phyloP scores from a whole-genome alignment of 345 rosid species.

The Leavenworthia alabamica region DNA sequence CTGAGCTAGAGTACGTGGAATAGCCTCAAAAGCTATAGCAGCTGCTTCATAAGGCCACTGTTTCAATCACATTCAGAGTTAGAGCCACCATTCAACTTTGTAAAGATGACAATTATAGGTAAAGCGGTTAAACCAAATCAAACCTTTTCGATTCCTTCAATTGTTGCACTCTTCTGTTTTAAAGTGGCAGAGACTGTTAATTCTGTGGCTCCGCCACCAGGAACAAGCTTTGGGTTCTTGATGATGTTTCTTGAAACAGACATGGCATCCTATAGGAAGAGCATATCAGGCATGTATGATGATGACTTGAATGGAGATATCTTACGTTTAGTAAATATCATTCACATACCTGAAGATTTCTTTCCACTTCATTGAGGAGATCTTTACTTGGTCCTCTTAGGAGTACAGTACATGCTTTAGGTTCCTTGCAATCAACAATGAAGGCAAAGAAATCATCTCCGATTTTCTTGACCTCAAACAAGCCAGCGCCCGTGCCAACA shows the following conservation, averaged over 20 bases:
- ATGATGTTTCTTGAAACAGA: conserved; percentile 93
- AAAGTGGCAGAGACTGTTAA: conserved; percentile 84
- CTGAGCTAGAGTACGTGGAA: conserved; percentile 69
- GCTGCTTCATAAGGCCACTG: conserved; percentile 99
- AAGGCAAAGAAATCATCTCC: conserved; percentile 94
- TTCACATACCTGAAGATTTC: conserved; percentile 77
- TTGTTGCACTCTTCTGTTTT: conserved; percentile 85
- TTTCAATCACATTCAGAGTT: conserved; percentile 13
- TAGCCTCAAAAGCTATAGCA: conserved; percentile 92
- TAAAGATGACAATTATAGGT: background rate
- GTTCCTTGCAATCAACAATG: conserved; percentile 86
- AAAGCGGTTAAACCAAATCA: background rate
- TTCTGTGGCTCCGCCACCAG: conserved; percentile 96
- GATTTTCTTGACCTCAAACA: conserved; percentile 89
- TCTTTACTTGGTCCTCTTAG: conserved; percentile 98
- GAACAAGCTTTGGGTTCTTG: conserved; percentile 88
- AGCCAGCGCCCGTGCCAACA: conserved; percentile 91
- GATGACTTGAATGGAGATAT: background rate
- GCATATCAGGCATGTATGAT: background rate
- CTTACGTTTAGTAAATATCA: background rate
- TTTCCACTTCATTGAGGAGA: conserved; percentile 91
- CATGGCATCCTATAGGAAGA: conserved; percentile 77
- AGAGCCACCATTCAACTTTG: background rate
- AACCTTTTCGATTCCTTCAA: conserved; percentile 94
- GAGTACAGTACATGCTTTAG: conserved; percentile 90